These are phyloP conservation scores for Chlorella sp. DNA, from an alignment of 139 green algal genomes.

Conservation along the genomic window DNA sequence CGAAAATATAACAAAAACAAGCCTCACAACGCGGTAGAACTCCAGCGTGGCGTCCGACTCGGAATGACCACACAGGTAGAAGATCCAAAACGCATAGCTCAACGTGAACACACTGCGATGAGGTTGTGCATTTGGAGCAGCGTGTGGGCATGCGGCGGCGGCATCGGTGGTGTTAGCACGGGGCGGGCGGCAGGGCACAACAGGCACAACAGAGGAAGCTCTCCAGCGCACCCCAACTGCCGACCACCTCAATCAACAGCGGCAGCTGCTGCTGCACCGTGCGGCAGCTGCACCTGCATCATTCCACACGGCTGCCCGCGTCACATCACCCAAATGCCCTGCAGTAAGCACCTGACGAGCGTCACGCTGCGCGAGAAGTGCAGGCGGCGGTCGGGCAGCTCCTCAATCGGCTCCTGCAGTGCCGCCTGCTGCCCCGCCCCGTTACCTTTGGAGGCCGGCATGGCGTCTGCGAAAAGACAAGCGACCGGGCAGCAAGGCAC, in stretches of 20 bases:
- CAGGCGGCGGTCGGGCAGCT: neutral
- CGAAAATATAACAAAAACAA: too few species aligned
- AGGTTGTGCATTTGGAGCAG: neutral
- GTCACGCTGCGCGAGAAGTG: neutral
- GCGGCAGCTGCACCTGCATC: too few species aligned
- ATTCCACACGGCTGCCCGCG: too few species aligned
- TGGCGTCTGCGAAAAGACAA: neutral
- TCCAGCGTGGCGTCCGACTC: neutral
- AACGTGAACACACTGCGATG: conserved; percentile 12
- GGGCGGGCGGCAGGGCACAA: too few species aligned
- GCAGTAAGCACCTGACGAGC: neutral
- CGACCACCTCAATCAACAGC: too few species aligned
- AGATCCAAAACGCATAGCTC: conserved; percentile 41
- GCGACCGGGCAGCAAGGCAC: too few species aligned
- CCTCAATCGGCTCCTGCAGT: neutral
- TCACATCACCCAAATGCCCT: neutral
- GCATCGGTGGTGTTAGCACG: neutral
- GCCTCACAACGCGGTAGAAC: conserved; percentile 45
- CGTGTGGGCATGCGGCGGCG: neutral
- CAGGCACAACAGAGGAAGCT: neutral
- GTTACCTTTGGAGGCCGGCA: neutral
- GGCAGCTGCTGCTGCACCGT: too few species aligned
- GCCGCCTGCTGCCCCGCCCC: neutral
- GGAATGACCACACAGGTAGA: conserved; percentile 20
- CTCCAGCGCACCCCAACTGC: too few species aligned